A percentile compares a stretch with the other conserved stretches of the same genome.
Conservation (phyloP, 176 grass and related monocot genomes). For the Bolboschoenus planiculmis region DNA sequence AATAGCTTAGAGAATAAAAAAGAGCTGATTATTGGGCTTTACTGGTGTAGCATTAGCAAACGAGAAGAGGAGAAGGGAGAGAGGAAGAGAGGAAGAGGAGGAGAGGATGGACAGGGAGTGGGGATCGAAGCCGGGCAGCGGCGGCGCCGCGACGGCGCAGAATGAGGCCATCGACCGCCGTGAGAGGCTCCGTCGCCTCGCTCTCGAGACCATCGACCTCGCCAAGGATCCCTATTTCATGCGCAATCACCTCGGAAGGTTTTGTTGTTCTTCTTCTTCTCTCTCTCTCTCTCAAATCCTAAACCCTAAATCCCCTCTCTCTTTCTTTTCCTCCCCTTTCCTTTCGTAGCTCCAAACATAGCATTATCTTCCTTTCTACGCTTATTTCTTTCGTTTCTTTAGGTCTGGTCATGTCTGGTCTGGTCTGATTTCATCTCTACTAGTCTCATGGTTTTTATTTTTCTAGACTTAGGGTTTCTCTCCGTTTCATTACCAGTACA, state of each 20-base stretch:
- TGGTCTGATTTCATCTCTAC: neutral
- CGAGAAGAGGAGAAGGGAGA: neutral
- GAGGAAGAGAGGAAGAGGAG: neutral
- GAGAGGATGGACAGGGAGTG: conserved; percentile 77
- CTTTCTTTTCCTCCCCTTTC: too few species aligned
- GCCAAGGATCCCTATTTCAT: conserved; percentile 99
- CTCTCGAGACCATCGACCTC: conserved; percentile 96
- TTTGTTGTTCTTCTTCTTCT: too few species aligned
- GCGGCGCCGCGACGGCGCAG: conserved; percentile 78
- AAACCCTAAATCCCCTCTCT: too few species aligned
- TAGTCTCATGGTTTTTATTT: neutral
- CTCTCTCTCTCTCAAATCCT: neutral
- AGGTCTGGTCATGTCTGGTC: too few species aligned
- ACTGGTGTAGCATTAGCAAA: neutral
- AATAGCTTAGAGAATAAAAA: neutral
- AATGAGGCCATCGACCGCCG: conserved; percentile 97
- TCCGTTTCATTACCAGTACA: neutral
- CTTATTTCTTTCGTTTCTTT: too few species aligned
- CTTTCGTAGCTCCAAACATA: neutral
- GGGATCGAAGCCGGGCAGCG: conserved; percentile 92
- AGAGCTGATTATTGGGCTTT: neutral
- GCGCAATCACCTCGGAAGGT: conserved; percentile 98
- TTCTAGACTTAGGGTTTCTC: neutral
- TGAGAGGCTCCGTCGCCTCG: conserved; percentile 83
- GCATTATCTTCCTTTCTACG: neutral